phyloP scores from a whole-genome alignment of 179 eudicot genomes.

The Silene noctiflora region DNA sequence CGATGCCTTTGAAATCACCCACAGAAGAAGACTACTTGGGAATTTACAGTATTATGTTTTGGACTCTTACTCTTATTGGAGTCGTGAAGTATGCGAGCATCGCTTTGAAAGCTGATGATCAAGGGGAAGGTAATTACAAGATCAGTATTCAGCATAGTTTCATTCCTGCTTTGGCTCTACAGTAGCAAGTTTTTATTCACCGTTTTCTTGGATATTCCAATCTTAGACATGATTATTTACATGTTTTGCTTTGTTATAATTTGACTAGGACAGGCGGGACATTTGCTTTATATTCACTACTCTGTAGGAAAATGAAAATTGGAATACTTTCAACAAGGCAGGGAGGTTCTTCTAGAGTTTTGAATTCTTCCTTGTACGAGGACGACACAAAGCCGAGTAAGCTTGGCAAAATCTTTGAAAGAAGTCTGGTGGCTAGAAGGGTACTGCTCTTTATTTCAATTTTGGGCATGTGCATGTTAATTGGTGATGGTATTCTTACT shows the following conservation, averaged over 20 bases:
- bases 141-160: not conserved
- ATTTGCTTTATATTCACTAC: conserved; percentile 66
- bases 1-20: conserved; percentile 60
- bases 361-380: conserved; percentile 19
- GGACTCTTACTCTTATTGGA: conserved; percentile 68
- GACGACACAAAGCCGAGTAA: conserved; percentile 34
- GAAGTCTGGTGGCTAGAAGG: conserved; percentile 54
- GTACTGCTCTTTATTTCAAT: conserved; percentile 58
- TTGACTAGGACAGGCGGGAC: conserved; percentile 49
- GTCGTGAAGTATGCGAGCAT: conserved; percentile 56
- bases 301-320: conserved; percentile 55
- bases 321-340: conserved; percentile 42
- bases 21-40: conserved; percentile 65
- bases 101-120: conserved; percentile 65
- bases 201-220: not conserved
- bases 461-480: conserved; percentile 70
- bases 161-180: not conserved
- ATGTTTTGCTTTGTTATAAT: conserved; percentile 5
- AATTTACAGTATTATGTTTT: conserved; percentile 60
- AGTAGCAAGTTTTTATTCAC: not conserved
- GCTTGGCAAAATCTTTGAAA: conserved; percentile 46
- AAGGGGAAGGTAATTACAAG: conserved; percentile 54
- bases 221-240: not conserved
- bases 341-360: conserved; percentile 24
- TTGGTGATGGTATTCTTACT: conserved; percentile 64